Evolutionary conservation across 441 rosid species (phyloP).

Genomic region (Pelargonium myrrhifolium): DNA sequence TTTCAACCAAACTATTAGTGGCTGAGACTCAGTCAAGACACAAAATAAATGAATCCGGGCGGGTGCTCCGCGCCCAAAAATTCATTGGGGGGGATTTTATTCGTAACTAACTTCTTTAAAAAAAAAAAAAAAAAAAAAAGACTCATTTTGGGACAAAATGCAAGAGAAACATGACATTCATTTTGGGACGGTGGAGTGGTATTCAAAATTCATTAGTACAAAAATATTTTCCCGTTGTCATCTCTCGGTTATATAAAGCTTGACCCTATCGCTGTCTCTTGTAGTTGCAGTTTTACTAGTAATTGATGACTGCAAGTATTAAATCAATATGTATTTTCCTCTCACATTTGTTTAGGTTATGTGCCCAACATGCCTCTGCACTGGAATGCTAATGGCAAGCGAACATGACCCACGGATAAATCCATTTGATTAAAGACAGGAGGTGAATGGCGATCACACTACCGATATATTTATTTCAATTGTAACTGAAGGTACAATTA

Average conservation of each 20-base stretch:
- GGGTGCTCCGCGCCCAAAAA: too few species aligned
- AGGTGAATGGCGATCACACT: background rate
- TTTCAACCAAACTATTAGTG: too few species aligned
- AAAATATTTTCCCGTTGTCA: background rate
- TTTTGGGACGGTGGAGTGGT: background rate
- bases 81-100: too few species aligned
- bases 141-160: too few species aligned
- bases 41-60: too few species aligned
- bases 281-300: too few species aligned
- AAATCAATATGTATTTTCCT: background rate
- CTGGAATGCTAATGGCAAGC: conserved; percentile 69
- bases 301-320: background rate
- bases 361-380: conserved; percentile 79
- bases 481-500: too few species aligned
- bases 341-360: conserved; percentile 38
- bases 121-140: too few species aligned
- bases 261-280: background rate
- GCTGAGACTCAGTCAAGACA: too few species aligned
- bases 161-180: too few species aligned
- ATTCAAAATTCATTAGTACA: background rate
- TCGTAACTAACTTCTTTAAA: too few species aligned
- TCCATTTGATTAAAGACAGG: conserved; percentile 43
- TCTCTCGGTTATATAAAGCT: background rate
- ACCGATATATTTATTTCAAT: background rate
- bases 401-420: conserved; percentile 65